Evolutionary conservation across 805 yeast species (phyloP).

Genomic region (Huiozyma sinensis): DNA sequence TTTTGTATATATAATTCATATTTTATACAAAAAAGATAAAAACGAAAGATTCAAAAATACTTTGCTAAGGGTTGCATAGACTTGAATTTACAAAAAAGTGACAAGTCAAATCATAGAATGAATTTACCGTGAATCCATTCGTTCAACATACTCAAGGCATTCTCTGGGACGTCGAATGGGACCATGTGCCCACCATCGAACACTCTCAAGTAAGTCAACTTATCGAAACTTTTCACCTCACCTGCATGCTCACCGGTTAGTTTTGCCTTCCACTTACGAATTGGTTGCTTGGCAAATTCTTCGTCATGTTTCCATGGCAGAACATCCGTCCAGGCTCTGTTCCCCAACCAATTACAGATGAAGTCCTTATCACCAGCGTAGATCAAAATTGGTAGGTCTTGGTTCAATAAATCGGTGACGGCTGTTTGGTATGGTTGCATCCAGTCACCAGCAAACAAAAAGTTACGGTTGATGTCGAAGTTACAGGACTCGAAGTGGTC

Average conservation of each 20-base stretch:
- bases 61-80: not conserved
- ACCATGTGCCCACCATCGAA: constrained; percentile 96
- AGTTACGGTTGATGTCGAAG: constrained; percentile 67
- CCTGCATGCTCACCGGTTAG: constrained; percentile 47
- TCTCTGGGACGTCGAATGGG: constrained; percentile 78
- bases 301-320: constrained; percentile 57
- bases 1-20: not conserved
- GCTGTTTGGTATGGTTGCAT: constrained; percentile 78
- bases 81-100: not conserved
- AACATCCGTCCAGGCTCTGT: constrained; percentile 71
- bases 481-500: constrained; percentile 67
- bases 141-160: constrained; percentile 70
- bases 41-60: no score
- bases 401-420: constrained; percentile 61
- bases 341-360: constrained; percentile 95
- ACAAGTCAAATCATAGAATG: constrained; percentile 8
- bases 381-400: constrained; percentile 68
- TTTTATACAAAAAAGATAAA: no score
- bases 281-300: constrained; percentile 38
- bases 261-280: constrained; percentile 36
- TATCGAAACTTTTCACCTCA: constrained; percentile 52
- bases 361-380: constrained; percentile 96
- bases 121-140: constrained; percentile 73
- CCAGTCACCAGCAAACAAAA: constrained; percentile 83
- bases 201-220: constrained; percentile 72